These are phyloP conservation scores for Trichomonascaceae sp. DNA, from an alignment of 1,139 yeast species.

Conservation along the genomic window DNA sequence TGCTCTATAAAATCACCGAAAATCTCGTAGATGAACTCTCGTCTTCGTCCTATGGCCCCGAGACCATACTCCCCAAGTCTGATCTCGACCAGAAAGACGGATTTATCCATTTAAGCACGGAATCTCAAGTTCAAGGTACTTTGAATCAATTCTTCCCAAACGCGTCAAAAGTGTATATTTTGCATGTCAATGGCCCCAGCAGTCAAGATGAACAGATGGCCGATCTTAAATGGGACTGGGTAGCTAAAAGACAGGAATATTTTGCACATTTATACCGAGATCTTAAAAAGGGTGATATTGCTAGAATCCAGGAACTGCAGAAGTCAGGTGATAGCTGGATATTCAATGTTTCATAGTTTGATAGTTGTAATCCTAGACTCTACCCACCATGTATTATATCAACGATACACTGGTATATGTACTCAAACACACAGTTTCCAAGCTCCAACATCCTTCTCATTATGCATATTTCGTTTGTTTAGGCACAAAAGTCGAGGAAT, in stretches of 20 bases:
- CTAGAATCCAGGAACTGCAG: constrained; percentile 18
- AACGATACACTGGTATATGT: constrained; percentile 7
- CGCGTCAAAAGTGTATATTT: constrained; percentile 21
- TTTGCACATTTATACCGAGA: constrained; percentile 30
- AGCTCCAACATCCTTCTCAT: neutral
- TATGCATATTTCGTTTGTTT: constrained; percentile 8
- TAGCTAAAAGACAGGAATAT: constrained; percentile 20
- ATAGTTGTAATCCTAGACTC: too few relatives aligned
- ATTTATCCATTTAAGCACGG: constrained; percentile 27
- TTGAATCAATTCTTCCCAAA: constrained; percentile 21
- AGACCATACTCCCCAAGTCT: constrained; percentile 23
- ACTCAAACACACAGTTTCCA: constrained; percentile 1
- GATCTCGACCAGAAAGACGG: constrained; percentile 29
- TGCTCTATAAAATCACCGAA: constrained; percentile 27
- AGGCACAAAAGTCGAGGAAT: constrained; percentile 2
- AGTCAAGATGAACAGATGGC: constrained; percentile 17
- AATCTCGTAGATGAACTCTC: constrained; percentile 24
- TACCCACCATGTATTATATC: constrained; percentile 1
- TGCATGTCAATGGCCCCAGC: constrained; percentile 24
- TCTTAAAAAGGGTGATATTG: constrained; percentile 24
- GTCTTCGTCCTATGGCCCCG: constrained; percentile 20
- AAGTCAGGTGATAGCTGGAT: constrained; percentile 12
- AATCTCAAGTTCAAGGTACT: constrained; percentile 24
- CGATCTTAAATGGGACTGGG: constrained; percentile 28
- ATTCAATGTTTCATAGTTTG: too few relatives aligned